These are phyloP conservation scores for Pisolithus sp. DNA, from an alignment of 768 basidiomycete genomes.

Conservation along the genomic window DNA sequence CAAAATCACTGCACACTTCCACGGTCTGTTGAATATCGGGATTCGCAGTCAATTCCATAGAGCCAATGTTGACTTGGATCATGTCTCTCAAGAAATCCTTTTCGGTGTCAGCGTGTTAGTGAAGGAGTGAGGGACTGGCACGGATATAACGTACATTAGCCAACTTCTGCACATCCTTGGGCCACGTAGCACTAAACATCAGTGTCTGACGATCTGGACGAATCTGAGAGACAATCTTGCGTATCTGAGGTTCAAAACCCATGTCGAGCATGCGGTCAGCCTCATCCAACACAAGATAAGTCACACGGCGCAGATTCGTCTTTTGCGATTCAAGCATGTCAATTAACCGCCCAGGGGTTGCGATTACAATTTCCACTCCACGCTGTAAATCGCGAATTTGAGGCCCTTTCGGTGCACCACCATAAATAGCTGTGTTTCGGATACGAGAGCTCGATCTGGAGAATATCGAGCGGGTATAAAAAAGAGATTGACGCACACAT, in stretches of 20 bases:
- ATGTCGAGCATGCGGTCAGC: conserved; percentile 99
- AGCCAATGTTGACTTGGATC: conserved; percentile 98
- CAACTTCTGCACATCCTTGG: conserved; percentile 97
- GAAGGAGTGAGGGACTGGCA: background rate
- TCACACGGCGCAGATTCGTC: conserved; percentile 92
- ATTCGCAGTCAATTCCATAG: conserved; percentile 96
- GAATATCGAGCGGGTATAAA: conserved; percentile 4
- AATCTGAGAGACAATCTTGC: conserved; percentile 96
- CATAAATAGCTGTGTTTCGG: conserved; percentile 97
- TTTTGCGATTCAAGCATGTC: conserved; percentile 98
- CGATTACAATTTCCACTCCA: conserved; percentile 96
- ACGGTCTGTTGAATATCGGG: conserved; percentile 96
- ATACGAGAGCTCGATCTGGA: conserved; percentile 83
- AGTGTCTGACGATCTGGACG: conserved; percentile 97
- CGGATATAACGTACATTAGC: conserved; percentile 55
- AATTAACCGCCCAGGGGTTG: conserved; percentile 99
- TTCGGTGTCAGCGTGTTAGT: background rate
- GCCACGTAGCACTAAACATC: conserved; percentile 99
- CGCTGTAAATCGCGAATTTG: conserved; percentile 97
- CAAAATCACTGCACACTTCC: conserved; percentile 95
- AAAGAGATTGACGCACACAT: background rate
- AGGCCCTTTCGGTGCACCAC: conserved; percentile 96
- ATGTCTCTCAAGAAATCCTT: conserved; percentile 94
- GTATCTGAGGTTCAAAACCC: conserved; percentile 99
- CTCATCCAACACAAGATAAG: conserved; percentile 98